A percentile compares a stretch with the other conserved stretches of the same genome.
Conservation (phyloP, 768 basidiomycete genomes). For the Phaeotremella skinneri region DNA sequence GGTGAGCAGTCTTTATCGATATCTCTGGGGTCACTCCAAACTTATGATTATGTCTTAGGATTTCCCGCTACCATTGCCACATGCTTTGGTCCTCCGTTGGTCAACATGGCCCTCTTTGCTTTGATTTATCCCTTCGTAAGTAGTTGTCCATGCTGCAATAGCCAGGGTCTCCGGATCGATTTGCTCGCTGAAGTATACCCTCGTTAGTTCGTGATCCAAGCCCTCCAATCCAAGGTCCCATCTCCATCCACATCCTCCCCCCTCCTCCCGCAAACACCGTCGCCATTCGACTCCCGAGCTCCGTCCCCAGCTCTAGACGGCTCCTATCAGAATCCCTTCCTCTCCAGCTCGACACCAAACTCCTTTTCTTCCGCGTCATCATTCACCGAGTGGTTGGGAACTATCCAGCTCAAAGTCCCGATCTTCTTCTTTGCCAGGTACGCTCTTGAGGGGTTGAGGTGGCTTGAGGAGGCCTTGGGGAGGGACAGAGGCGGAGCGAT, state of each 20-base stretch:
- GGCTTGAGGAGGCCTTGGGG: slow-evolving; percentile 34
- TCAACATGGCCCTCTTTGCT: slow-evolving; percentile 49
- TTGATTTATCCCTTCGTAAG: slow-evolving; percentile 48
- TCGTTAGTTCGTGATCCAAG: slow-evolving; percentile 46
- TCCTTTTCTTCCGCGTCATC: not conserved
- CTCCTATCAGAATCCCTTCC: slow-evolving; percentile 26
- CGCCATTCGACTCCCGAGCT: slow-evolving; percentile 31
- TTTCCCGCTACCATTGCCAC: slow-evolving; percentile 40
- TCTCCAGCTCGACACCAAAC: slow-evolving; percentile 2
- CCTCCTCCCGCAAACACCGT: slow-evolving; percentile 23
- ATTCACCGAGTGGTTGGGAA: not conserved
- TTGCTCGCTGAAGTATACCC: no score
- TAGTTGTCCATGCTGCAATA: no score
- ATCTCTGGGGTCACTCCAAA: no score
- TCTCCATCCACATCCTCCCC: slow-evolving; percentile 6
- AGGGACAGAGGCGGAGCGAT: slow-evolving; percentile 20
- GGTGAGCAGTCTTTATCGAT: slow-evolving; percentile 23
- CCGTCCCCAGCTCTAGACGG: slow-evolving; percentile 18
- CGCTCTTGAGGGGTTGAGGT: slow-evolving; percentile 33
- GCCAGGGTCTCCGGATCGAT: no score
- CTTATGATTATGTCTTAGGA: no score
- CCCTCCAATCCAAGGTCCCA: slow-evolving; percentile 43
- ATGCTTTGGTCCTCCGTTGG: slow-evolving; percentile 42
- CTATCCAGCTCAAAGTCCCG: slow-evolving; percentile 22
- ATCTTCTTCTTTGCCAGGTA: slow-evolving; percentile 40